Base-by-base conservation (phyloP, 257 asterid species). In the Ligustrum vulgare region DNA sequence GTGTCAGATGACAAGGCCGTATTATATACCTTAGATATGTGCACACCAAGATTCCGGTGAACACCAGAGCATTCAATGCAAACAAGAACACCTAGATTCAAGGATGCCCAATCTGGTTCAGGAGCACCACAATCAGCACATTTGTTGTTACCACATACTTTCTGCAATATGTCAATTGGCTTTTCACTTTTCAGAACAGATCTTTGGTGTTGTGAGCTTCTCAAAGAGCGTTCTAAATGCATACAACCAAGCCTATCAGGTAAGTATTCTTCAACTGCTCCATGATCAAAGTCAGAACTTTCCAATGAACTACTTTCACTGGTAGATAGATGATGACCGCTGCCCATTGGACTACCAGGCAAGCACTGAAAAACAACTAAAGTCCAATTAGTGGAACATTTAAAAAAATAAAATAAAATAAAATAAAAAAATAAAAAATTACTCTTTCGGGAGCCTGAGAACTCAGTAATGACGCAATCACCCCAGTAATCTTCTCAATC, bases 61-160 rank as follows among this genome's bases (percentile, higher is more conserved):
- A 96, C 99, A 25, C 99, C 99, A 1, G 99, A 96, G 87, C 99
- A 96, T 80, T 96, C 99, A 9, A 96, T 96, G 86, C 99, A 96
- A 78, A 93, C 91, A 73, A 96, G 98, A 78, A 96, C 96, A 4
- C 98, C 99, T 15, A 96, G 85, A 90, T 96, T 96, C 81, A 96
- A 82, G 63, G 99, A 93, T 69, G 99, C 97, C 99, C 99, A 96
- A 80, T 96, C 99, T 12, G 99, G 99, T 72, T 93, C 99, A 31
- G 88, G 64, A 39, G 99, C 93, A 84, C 98, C 97, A 84, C 99
- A 96, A 82, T 96, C 99, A 41, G 99, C 92, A 77, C 99, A 96
- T 60, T 66, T 96, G 60, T 93, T 98, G 79, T 96, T 96, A 67
- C 99, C 99, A 66, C 87, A 80, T 33, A 96, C 98, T 88, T 87